phyloP scores from a whole-genome alignment of 768 basidiomycete genomes.

The Kwoniella dejecticola region DNA sequence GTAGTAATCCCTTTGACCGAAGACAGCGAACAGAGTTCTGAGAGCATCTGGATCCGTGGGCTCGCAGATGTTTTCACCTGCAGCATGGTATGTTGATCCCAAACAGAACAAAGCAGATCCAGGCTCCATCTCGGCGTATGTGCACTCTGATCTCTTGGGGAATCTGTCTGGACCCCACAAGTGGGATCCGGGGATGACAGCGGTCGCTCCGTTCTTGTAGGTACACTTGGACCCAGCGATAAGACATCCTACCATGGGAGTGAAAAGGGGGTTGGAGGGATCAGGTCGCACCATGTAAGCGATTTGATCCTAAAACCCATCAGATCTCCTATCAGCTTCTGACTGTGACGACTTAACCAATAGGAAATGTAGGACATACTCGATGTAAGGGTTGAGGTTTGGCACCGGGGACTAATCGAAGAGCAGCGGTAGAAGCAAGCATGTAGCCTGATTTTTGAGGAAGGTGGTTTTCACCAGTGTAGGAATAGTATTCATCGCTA shows the following conservation, averaged over 20 bases:
- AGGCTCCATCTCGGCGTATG: slow-evolving; percentile 28
- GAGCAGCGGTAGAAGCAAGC: slow-evolving; percentile 21
- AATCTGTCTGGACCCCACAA: slow-evolving; percentile 19
- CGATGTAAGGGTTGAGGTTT: slow-evolving; percentile 22
- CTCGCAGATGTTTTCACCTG: slow-evolving; percentile 24
- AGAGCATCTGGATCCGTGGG: slow-evolving; percentile 19
- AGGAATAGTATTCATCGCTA: slow-evolving; percentile 26
- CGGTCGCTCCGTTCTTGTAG: slow-evolving; percentile 22
- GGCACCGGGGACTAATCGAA: slow-evolving; percentile 22
- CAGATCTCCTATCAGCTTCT: not conserved
- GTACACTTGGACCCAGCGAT: slow-evolving; percentile 26
- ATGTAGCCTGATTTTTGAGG: slow-evolving; percentile 27
- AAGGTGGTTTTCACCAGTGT: slow-evolving; percentile 23
- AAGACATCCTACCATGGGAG: slow-evolving; percentile 25
- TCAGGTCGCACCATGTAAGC: slow-evolving; percentile 22
- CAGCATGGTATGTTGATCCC: slow-evolving; percentile 24
- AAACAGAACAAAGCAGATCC: slow-evolving; percentile 24
- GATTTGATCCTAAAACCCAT: slow-evolving; percentile 20
- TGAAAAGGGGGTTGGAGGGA: slow-evolving; percentile 16
- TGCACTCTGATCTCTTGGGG: slow-evolving; percentile 18
- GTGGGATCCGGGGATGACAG: slow-evolving; percentile 24
- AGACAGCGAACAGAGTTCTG: slow-evolving; percentile 23
- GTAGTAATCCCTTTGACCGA: slow-evolving; percentile 23
- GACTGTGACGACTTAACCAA: not conserved
- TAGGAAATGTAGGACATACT: slow-evolving; percentile 2